Base-by-base conservation (phyloP, 257 asterid species). In the Forsythia viridissima region DNA sequence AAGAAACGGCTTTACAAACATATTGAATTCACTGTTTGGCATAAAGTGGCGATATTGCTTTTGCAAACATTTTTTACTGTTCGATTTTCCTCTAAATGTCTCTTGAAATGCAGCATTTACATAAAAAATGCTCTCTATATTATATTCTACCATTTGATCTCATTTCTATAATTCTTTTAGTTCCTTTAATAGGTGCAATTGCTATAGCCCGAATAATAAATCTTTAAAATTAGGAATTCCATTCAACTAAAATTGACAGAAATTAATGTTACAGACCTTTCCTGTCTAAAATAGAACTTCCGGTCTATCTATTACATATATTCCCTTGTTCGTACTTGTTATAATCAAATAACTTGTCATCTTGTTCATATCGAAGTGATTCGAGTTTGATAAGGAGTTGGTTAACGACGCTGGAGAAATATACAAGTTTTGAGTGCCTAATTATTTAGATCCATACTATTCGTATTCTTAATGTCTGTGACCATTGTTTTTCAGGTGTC, bases 401-500 rank as follows among this genome's bases (percentile, higher is more conserved):
- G 70, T 10, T 30, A 9, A 11, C 0, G 18, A 30, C 21, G 16
- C 69, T 61, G 13, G 38, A 63, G 30, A 0, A 0, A 63, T 7
- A 39, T 24, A 24, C 40, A 3, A 8, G 5, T 24, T 63, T 24
- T 63, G 40, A 30, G 70, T 11, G 16, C 39, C 37, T 63, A 21
- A 20, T 59, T 59, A 59, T 59, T 59, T 59, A 16, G 1, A 1
- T 4, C 16, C n/a, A 30, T 3, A 24, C 40, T 63, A 2, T 57
- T 57, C 11, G 6, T n/a, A 5, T 57, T 30, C n/a, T 21, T 24
- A 63, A 63, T 21, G 18, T 63, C 38, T 4, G 7, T 10, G 36
- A n/a, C 67, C 37, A 43, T 30, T 43, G 8, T 46, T 75, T 46
- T 75, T 44, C 82, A 94, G 98, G 97, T 94, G 30, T 94, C 98